Base-by-base conservation (phyloP, 345 rosid genomes). In the Pistacia integerrima region DNA sequence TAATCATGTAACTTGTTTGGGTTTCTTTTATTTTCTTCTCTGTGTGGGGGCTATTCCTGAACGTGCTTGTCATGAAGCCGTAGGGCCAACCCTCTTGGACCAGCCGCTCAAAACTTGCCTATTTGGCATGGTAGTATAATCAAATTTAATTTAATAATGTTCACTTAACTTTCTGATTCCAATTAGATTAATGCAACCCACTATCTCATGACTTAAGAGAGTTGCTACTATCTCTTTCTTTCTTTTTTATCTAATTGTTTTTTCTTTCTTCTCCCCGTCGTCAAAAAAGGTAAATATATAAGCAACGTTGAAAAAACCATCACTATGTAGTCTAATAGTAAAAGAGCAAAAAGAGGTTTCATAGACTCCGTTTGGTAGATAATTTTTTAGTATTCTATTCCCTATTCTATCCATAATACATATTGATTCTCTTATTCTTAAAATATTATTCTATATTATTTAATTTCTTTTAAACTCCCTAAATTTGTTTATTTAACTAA, bases 31-130 rank as follows among this genome's bases (percentile, higher is more conserved):
- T 25, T 17, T 35, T 30, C 59, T 80, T 60, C n/a, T 36, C 35
- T 48, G 11, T 20, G 11, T 67, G 90, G 89, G 86, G 88, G 83
- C 84, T 81, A 35, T 80, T 64, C 35, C 46, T 36, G 77, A 86
- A 87, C 89, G 93, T 89, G 93, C 80, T 30, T 80, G 62, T 83
- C 88, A 86, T 86, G 84, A 89, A 89, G 67, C 49, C 49, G 88
- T 85, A 84, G 89, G 89, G 33, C 85, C 88, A 55, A 44, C 16
- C 11, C 61, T 63, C 44, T 65, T 64, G 18, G 73, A 76, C 75
- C 72, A 18, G 70, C 64, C n/a, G 70, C 74, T 62, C 60, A 51
- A 59, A 9, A 11, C 3, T 44, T 14, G 28, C 22, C 38, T 49
- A 9, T 20, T 48, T 0, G 12, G 41, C 58, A 48, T 3, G 7